phyloP scores from a whole-genome alignment of 2,329 filamentous ascomycete genomes.

The Pyrenochaeta sp. region DNA sequence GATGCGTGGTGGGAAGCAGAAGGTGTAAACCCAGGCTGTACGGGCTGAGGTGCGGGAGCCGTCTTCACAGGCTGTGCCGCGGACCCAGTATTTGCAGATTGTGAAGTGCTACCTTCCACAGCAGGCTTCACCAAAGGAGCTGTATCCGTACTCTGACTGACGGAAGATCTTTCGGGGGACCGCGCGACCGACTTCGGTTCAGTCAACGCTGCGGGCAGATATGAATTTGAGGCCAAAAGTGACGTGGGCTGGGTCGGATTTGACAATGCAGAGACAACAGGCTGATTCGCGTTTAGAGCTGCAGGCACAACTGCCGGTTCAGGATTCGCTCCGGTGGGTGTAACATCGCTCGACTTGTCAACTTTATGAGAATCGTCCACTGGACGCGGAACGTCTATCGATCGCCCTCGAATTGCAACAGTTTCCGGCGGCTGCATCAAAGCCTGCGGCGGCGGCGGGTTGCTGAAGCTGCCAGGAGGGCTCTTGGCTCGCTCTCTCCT shows the following conservation, averaged over 20 bases:
- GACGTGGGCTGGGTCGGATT: background rate
- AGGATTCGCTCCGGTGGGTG: conserved; percentile 27
- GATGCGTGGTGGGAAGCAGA: conserved; percentile 10
- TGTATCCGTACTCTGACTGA: background rate
- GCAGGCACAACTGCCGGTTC: background rate
- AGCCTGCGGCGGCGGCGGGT: conserved; percentile 28
- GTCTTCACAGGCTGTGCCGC: background rate
- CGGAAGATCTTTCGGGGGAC: conserved; percentile 13
- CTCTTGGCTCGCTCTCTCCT: conserved; percentile 64
- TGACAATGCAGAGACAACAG: background rate
- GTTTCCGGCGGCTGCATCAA: conserved; percentile 29
- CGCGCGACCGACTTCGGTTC: conserved; percentile 18
- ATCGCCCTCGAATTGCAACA: conserved; percentile 28
- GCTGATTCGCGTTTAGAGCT: conserved; percentile 4
- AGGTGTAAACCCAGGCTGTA: background rate
- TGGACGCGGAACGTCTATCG: conserved; percentile 36
- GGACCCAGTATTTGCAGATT: background rate
- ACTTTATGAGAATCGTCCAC: conserved; percentile 10
- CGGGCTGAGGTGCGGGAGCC: background rate
- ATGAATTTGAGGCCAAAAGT: background rate
- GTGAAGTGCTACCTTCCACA: no score
- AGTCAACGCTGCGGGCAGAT: conserved; percentile 20
- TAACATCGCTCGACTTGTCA: conserved; percentile 30
- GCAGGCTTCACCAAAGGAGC: background rate
- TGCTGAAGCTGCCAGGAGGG: conserved; percentile 50